Conservation (phyloP, 2,329 filamentous ascomycete genomes). For the Monilinia fructicola region DNA sequence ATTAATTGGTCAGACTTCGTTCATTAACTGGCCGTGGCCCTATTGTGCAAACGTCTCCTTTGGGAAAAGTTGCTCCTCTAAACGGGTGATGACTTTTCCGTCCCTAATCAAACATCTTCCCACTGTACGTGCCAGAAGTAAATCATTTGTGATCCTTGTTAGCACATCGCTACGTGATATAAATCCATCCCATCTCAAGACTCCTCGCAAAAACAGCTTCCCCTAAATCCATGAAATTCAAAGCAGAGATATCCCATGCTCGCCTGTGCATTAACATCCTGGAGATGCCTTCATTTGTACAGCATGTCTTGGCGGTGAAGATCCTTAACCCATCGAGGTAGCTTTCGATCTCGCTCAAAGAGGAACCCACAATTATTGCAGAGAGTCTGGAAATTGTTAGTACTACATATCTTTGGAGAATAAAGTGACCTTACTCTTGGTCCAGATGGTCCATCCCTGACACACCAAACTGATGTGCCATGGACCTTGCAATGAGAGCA, state of each 20-base stretch:
- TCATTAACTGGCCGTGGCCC: conserved; percentile 23
- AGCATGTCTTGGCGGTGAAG: conserved; percentile 53
- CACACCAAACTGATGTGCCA: conserved; percentile 91
- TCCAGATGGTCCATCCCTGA: conserved; percentile 84
- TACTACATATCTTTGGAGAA: conserved; percentile 18
- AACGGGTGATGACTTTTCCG: conserved; percentile 17
- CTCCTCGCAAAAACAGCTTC: conserved; percentile 14
- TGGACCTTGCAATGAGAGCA: conserved; percentile 86
- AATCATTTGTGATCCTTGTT: conserved; percentile 21
- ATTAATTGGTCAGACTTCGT: conserved; percentile 20
- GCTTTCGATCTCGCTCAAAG: conserved; percentile 81
- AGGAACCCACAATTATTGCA: conserved; percentile 92
- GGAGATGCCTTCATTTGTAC: conserved; percentile 37
- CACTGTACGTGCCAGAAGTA: conserved; percentile 4
- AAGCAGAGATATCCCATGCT: conserved; percentile 24
- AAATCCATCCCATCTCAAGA: conserved; percentile 20
- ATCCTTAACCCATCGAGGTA: conserved; percentile 74
- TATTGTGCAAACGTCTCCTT: conserved; percentile 24
- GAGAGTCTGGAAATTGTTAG: conserved; percentile 56
- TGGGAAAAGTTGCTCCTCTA: conserved; percentile 8
- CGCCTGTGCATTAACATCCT: neutral
- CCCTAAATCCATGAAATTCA: conserved; percentile 27
- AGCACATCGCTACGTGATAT: conserved; percentile 27
- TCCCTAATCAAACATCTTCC: conserved; percentile 20
- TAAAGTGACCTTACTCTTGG: conserved; percentile 63